Conservation (phyloP, 495 filamentous ascomycete species). For the Lasiosphaeris hirsuta region DNA sequence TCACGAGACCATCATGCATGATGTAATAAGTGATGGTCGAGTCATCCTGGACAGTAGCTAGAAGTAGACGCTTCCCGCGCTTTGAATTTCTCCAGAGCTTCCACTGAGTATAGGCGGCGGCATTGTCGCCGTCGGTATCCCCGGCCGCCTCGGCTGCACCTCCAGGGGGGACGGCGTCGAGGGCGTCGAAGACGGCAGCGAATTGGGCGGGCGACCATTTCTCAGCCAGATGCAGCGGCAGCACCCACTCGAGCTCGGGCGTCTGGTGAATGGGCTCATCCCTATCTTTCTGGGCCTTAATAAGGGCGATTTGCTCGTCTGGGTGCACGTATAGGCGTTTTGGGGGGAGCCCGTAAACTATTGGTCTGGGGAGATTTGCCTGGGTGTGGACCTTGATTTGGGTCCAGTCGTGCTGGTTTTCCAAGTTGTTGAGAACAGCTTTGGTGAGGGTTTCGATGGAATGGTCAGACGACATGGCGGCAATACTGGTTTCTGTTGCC, state of each 20-base stretch:
- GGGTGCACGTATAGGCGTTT: conserved; percentile 85
- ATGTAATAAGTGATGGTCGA: conserved; percentile 95
- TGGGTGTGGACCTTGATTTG: conserved; percentile 58
- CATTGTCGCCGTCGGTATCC: conserved; percentile 18
- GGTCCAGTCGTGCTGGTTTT: conserved; percentile 85
- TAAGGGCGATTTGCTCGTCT: conserved; percentile 79
- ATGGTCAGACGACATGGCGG: conserved; percentile 24
- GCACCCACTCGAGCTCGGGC: conserved; percentile 74
- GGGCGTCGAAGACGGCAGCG: conserved; percentile 74
- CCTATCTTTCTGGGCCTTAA: conserved; percentile 52
- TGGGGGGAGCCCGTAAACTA: conserved; percentile 88
- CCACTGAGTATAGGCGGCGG: conserved; percentile 24
- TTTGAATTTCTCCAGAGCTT: conserved; percentile 41
- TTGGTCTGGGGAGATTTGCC: conserved; percentile 49
- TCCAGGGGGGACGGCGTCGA: conserved; percentile 49
- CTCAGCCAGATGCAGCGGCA: conserved; percentile 79
- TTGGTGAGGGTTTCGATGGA: conserved; percentile 51
- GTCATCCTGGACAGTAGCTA: conserved; percentile 83
- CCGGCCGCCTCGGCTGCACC: conserved; percentile 9
- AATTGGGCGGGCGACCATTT: conserved; percentile 75
- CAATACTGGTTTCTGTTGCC: background rate
- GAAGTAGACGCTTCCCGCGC: conserved; percentile 66
- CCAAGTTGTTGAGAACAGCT: conserved; percentile 75
- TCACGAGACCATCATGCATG: conserved; percentile 91
- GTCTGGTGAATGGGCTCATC: conserved; percentile 40